phyloP scores from a whole-genome alignment of 176 grass and related monocot species.

The Avena insularis region DNA sequence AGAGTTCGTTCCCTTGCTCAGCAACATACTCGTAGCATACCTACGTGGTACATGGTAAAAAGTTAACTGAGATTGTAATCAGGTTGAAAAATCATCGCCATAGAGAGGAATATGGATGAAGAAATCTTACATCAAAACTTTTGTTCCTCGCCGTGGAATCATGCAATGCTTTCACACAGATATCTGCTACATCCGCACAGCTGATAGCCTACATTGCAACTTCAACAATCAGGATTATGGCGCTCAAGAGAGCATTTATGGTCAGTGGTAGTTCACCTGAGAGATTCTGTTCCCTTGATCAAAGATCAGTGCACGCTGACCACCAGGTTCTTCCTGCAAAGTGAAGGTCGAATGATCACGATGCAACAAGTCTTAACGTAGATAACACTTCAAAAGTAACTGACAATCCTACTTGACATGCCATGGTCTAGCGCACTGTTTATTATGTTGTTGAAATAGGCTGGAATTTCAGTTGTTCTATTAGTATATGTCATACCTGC shows the following conservation, averaged over 20 bases:
- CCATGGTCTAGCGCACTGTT: background rate
- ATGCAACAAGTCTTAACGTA: background rate
- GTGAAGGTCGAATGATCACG: background rate
- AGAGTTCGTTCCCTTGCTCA: slow-evolving; percentile 83
- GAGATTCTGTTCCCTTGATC: slow-evolving; percentile 98
- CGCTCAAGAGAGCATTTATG: background rate
- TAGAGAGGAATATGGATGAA: slow-evolving; percentile 22
- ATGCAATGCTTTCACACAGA: slow-evolving; percentile 96
- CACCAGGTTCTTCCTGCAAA: slow-evolving; percentile 98
- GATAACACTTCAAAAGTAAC: slow-evolving; percentile 12
- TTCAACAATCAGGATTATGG: background rate
- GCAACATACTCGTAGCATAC: slow-evolving; percentile 94
- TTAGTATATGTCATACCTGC: slow-evolving; percentile 56
- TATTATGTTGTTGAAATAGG: background rate
- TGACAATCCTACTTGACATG: slow-evolving; percentile 7
- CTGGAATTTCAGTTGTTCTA: slow-evolving; percentile 26
- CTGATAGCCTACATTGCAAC: slow-evolving; percentile 73
- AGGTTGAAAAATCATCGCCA: slow-evolving; percentile 11
- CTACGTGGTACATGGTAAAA: slow-evolving; percentile 35
- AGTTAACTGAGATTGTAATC: slow-evolving; percentile 27
- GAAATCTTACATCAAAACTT: slow-evolving; percentile 93
- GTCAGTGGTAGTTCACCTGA: slow-evolving; percentile 62
- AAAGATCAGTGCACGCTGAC: slow-evolving; percentile 95
- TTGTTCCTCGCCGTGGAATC: slow-evolving; percentile 98
- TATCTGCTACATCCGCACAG: slow-evolving; percentile 98